phyloP scores from a whole-genome alignment of 1,139 yeast species.

The Hansenula anomala region DNA sequence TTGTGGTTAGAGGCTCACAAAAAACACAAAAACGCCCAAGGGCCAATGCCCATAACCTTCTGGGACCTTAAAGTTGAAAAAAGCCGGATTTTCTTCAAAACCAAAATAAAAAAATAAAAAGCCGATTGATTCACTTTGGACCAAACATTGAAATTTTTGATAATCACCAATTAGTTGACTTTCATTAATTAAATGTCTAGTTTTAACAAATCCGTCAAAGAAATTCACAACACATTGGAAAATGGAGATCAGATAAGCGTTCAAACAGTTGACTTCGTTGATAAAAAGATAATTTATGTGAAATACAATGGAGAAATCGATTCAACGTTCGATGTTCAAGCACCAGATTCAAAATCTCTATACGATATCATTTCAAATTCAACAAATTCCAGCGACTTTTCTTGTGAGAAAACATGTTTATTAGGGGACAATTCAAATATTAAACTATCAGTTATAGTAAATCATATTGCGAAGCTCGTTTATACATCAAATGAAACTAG shows the following conservation, averaged over 20 bases:
- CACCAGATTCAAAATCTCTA: slow-evolving; percentile 21
- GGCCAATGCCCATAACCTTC: no score
- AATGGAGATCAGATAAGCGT: slow-evolving; percentile 17
- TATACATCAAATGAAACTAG: slow-evolving; percentile 20
- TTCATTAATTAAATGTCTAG: no score
- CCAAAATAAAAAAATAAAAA: no score
- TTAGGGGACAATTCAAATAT: slow-evolving; percentile 26
- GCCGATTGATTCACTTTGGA: no score
- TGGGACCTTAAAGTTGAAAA: no score
- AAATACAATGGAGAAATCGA: slow-evolving; percentile 32
- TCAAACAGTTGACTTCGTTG: slow-evolving; percentile 25
- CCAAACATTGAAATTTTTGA: no score
- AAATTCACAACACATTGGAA: not conserved
- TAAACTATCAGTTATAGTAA: slow-evolving; percentile 28
- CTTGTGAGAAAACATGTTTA: slow-evolving; percentile 20
- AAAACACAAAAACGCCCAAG: no score
- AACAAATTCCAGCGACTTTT: slow-evolving; percentile 9
- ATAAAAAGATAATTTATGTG: slow-evolving; percentile 26
- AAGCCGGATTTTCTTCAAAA: no score
- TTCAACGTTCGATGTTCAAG: slow-evolving; percentile 29
- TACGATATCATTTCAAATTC: slow-evolving; percentile 8
- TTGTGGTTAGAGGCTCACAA: no score
- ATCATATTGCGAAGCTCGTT: slow-evolving; percentile 30
- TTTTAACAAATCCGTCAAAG: not conserved
- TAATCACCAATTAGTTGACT: no score